A percentile compares a stretch with the other conserved stretches of the same genome.
Conservation (phyloP, 371 early-diverging fungal species). For the Phascolomyces articulosus region DNA sequence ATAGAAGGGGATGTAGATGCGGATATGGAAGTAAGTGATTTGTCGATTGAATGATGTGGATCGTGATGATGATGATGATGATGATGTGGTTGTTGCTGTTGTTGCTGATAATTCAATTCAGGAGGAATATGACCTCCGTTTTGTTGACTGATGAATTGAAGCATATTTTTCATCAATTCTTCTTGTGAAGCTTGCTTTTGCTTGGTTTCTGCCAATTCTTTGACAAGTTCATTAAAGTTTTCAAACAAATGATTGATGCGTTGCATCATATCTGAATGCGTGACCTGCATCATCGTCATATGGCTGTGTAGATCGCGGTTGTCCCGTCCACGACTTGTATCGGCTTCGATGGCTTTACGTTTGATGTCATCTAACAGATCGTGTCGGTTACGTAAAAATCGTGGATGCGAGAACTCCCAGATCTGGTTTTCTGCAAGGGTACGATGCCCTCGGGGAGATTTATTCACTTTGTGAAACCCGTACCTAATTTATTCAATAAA, state of each 20-base stretch:
- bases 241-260: constrained; percentile 74
- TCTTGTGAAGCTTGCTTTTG: constrained; percentile 66
- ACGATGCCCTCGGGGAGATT: constrained; percentile 83
- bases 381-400: constrained; percentile 78
- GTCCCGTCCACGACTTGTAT: constrained; percentile 66
- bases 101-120: constrained; percentile 8
- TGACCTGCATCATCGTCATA: constrained; percentile 74
- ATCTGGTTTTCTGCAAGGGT: constrained; percentile 86
- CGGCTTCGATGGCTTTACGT: constrained; percentile 85
- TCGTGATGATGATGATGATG: not conserved
- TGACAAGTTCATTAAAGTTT: constrained; percentile 67
- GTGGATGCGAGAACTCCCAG: constrained; percentile 92
- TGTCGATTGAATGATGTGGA: constrained; percentile 27
- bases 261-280: constrained; percentile 77
- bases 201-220: constrained; percentile 75
- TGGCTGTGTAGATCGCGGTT: constrained; percentile 74
- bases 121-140: constrained; percentile 37
- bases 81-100: not conserved
- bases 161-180: constrained; percentile 59
- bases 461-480: constrained; percentile 89
- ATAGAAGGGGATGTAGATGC: constrained; percentile 29
- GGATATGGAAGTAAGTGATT: constrained; percentile 25
- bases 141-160: constrained; percentile 56
- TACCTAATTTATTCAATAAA: no score
- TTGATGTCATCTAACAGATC: constrained; percentile 87